These are phyloP conservation scores for Fagus crenata DNA, from an alignment of 306 rosid genomes.

Conservation along the genomic window DNA sequence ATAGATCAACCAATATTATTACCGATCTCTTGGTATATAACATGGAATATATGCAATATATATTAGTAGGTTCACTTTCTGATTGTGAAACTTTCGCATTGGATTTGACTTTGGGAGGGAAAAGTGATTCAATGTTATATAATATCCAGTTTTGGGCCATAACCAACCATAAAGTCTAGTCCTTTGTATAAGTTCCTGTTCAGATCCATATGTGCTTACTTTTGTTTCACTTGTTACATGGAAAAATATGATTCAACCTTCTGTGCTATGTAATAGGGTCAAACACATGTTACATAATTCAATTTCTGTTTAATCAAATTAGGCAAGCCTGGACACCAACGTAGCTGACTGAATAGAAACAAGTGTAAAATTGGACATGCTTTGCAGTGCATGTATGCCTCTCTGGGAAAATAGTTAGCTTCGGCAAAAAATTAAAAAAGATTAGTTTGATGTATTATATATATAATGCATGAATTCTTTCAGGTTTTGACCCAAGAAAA, in stretches of 20 bases:
- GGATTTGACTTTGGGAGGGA: too few species aligned
- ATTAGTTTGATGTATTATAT: not conserved
- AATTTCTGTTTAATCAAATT: not conserved
- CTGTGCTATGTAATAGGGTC: not conserved
- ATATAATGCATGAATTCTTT: slow-evolving; percentile 5
- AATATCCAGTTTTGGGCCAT: not conserved
- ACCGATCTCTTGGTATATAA: too few species aligned
- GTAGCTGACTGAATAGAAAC: not conserved
- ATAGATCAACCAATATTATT: too few species aligned
- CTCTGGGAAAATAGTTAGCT: not conserved
- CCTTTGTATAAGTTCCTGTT: not conserved
- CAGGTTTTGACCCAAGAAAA: slow-evolving; percentile 35
- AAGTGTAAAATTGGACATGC: not conserved
- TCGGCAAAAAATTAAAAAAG: not conserved
- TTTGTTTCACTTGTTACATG: not conserved
- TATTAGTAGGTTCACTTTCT: too few species aligned
- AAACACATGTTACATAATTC: not conserved
- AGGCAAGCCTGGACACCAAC: not conserved
- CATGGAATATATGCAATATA: too few species aligned
- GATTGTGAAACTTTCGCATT: too few species aligned
- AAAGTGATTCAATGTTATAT: not conserved
- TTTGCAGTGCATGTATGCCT: not conserved
- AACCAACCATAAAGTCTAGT: not conserved
- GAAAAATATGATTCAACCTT: not conserved
- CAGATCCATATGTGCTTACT: not conserved